Evolutionary conservation across 2,329 filamentous ascomycete genomes (phyloP).

Genomic region (Akanthomyces uredinophilus): DNA sequence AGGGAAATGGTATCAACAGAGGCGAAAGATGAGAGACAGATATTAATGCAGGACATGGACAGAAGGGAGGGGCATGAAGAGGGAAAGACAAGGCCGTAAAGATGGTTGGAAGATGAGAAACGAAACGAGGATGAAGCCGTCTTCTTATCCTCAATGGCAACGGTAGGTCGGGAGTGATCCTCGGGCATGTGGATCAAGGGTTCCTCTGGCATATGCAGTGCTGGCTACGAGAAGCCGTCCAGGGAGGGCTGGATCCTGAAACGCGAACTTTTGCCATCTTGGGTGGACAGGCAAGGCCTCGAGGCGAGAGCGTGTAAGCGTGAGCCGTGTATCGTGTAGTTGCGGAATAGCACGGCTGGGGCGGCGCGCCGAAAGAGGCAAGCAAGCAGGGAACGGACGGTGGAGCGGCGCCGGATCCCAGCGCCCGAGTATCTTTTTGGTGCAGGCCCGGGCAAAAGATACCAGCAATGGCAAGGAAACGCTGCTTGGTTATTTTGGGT

Average conservation of each 20-base stretch:
- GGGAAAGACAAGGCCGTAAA: slow-evolving; percentile 10
- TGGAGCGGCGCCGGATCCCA: not conserved
- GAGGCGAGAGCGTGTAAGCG: slow-evolving; percentile 8
- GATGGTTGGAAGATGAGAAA: slow-evolving; percentile 23
- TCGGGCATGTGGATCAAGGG: slow-evolving; percentile 8
- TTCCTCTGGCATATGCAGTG: not conserved
- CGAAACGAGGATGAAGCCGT: slow-evolving; percentile 22
- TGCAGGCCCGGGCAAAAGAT: not conserved
- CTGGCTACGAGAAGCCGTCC: slow-evolving; percentile 2
- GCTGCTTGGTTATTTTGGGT: slow-evolving; percentile 1
- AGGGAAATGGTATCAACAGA: not conserved
- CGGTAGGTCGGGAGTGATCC: slow-evolving; percentile 10
- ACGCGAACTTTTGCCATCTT: slow-evolving; percentile 4
- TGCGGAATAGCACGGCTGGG: not conserved
- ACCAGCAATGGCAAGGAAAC: not conserved
- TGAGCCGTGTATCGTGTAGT: slow-evolving; percentile 8
- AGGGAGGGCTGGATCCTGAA: slow-evolving; percentile 12
- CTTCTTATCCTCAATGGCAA: slow-evolving; percentile 25
- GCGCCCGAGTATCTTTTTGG: not conserved
- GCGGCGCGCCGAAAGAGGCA: slow-evolving; percentile 8
- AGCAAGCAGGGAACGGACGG: slow-evolving; percentile 1
- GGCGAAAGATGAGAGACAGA: not conserved
- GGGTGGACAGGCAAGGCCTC: not conserved
- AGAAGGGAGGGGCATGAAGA: slow-evolving; percentile 8
- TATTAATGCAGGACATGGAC: not conserved